These are phyloP conservation scores for Alternaria burnsii DNA, from an alignment of 2,329 filamentous ascomycete genomes.

Conservation along the genomic window DNA sequence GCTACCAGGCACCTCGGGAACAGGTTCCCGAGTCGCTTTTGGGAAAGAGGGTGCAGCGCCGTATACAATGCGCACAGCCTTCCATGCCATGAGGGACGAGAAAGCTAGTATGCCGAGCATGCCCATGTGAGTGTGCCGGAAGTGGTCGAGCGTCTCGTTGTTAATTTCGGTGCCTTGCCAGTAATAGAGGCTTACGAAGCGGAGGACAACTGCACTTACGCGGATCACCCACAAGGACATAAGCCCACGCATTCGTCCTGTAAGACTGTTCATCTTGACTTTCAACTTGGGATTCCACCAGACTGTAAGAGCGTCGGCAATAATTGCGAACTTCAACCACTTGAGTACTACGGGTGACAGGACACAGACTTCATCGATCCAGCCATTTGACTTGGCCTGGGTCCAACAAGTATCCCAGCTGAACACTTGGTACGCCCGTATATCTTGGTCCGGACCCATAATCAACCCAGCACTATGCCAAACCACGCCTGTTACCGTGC, in stretches of 20 bases:
- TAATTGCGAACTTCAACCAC: constrained; percentile 50
- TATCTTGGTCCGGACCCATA: constrained; percentile 22
- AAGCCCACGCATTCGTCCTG: constrained; percentile 63
- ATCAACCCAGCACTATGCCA: constrained; percentile 48
- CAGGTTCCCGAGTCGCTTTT: constrained; percentile 33
- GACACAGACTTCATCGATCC: constrained; percentile 41
- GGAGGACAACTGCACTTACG: constrained; percentile 64
- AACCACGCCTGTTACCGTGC: constrained; percentile 41
- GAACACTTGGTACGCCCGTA: constrained; percentile 11
- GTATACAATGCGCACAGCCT: constrained; percentile 65
- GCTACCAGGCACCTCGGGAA: constrained; percentile 32
- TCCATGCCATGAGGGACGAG: constrained; percentile 51
- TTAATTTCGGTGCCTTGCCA: constrained; percentile 33
- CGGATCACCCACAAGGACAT: constrained; percentile 74
- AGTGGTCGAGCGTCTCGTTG: constrained; percentile 40
- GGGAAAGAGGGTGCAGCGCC: constrained; percentile 47
- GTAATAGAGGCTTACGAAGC: constrained; percentile 55
- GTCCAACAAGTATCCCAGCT: constrained; percentile 31
- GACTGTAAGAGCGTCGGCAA: constrained; percentile 60
- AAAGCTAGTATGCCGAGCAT: constrained; percentile 54
- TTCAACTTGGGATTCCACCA: constrained; percentile 77
- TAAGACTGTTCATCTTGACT: constrained; percentile 68
- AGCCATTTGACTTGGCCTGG: constrained; percentile 28
- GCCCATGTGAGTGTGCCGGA: constrained; percentile 63
- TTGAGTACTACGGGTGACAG: constrained; percentile 26